Evolutionary conservation across 2,329 filamentous ascomycete genomes (phyloP).

Genomic region (Aspergillus flavus): DNA sequence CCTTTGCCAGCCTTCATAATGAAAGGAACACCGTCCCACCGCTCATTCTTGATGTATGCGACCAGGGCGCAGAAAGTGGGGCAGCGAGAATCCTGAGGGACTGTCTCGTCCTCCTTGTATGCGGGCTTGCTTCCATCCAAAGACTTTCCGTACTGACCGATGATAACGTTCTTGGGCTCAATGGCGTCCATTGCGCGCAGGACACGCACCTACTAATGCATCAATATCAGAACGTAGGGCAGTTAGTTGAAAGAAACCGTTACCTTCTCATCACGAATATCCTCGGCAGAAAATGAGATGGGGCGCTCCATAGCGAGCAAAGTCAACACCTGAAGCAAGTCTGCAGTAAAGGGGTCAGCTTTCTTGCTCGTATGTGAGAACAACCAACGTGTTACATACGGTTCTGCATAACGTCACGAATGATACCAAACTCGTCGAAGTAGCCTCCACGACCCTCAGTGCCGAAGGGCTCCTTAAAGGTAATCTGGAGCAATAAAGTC

Average conservation of each 20-base stretch:
- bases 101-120: constrained; percentile 98
- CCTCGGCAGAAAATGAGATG: constrained; percentile 96
- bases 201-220: constrained; percentile 67
- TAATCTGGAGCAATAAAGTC: constrained; percentile 59
- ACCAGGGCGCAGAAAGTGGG: constrained; percentile 97
- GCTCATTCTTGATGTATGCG: constrained; percentile 98
- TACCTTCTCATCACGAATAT: constrained; percentile 94
- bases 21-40: constrained; percentile 98
- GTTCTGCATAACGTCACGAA: constrained; percentile 99
- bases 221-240: constrained; percentile 5
- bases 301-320: constrained; percentile 97
- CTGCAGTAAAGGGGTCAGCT: constrained; percentile 38
- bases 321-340: constrained; percentile 93
- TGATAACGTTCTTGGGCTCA: constrained; percentile 99
- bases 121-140: constrained; percentile 94
- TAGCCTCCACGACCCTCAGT: constrained; percentile 97
- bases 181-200: constrained; percentile 91
- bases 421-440: constrained; percentile 99
- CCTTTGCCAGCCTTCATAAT: constrained; percentile 98
- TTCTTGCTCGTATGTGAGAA: background rate
- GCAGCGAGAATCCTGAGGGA: constrained; percentile 95
- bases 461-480: constrained; percentile 99
- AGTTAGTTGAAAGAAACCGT: background rate
- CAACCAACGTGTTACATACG: constrained; percentile 50
- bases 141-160: constrained; percentile 96